Conservation (phyloP, 768 basidiomycete genomes). For the Solioccasus polychromus region DNA sequence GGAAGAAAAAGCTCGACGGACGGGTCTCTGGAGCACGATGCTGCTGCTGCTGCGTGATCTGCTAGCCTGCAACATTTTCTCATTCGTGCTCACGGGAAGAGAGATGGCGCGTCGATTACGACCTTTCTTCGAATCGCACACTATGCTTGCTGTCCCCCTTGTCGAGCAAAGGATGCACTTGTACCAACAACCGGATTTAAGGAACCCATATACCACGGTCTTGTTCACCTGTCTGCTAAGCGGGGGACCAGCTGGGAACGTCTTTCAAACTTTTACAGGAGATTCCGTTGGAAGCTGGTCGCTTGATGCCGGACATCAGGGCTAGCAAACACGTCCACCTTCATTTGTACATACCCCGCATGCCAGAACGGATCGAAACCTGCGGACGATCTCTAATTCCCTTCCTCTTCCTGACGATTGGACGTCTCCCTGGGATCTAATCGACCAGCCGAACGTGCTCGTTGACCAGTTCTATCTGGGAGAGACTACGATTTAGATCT, state of each 20-base stretch:
- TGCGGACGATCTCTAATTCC: not conserved
- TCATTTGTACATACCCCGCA: not conserved
- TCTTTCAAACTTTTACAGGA: not conserved
- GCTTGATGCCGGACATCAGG: not conserved
- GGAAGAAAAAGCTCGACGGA: too few relatives aligned
- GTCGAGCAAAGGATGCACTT: not conserved
- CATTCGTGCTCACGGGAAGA: too few relatives aligned
- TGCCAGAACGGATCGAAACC: not conserved
- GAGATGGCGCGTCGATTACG: too few relatives aligned
- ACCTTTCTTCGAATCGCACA: not conserved
- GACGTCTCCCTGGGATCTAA: not conserved
- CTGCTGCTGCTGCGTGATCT: too few relatives aligned
- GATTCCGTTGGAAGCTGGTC: not conserved
- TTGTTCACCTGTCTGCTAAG: too few relatives aligned
- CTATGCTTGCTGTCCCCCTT: conserved; percentile 1
- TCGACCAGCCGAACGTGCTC: not conserved
- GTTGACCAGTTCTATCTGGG: not conserved
- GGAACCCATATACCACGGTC: not conserved
- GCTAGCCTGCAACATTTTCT: too few relatives aligned
- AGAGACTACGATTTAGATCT: not conserved
- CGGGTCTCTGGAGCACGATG: too few relatives aligned
- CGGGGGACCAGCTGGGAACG: not conserved
- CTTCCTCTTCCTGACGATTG: not conserved
- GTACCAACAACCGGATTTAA: not conserved
- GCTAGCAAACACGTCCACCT: not conserved